phyloP scores from a whole-genome alignment of 345 rosid species.

The Aquilaria yunnanensis region DNA sequence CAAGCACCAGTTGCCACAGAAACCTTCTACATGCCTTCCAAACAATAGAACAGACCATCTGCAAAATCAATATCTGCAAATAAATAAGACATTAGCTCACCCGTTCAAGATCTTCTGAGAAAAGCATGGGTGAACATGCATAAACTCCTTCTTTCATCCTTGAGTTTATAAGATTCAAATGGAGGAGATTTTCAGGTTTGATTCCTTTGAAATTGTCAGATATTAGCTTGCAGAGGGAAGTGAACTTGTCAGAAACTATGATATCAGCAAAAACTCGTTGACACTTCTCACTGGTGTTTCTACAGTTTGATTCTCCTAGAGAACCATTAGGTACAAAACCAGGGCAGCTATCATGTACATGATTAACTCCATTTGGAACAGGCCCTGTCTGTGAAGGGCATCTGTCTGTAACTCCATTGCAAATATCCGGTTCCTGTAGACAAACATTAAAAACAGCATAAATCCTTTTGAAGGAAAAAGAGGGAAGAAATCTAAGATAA shows the following conservation, averaged over 20 bases:
- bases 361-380: slow-evolving; percentile 31
- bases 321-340: slow-evolving; percentile 33
- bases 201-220: slow-evolving; percentile 64
- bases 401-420: slow-evolving; percentile 19
- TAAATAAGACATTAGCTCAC: slow-evolving; percentile 26
- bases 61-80: slow-evolving; percentile 2
- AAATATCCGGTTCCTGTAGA: slow-evolving; percentile 41
- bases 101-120: slow-evolving; percentile 59
- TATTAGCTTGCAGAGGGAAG: slow-evolving; percentile 60
- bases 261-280: slow-evolving; percentile 56
- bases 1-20: too few species aligned
- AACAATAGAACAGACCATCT: neutral
- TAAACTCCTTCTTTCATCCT: slow-evolving; percentile 81
- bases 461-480: slow-evolving; percentile 4
- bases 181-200: slow-evolving; percentile 43
- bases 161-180: slow-evolving; percentile 46
- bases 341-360: slow-evolving; percentile 22
- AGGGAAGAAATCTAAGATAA: neutral
- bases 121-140: slow-evolving; percentile 55
- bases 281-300: slow-evolving; percentile 46
- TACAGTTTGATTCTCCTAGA: slow-evolving; percentile 24
- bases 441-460: slow-evolving; percentile 13
- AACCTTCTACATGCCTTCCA: too few species aligned
- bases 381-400: slow-evolving; percentile 16
- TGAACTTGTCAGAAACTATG: slow-evolving; percentile 65